A percentile compares a stretch with the other conserved stretches of the same genome.
These are phyloP conservation scores for Zychaea mexicana DNA, from an alignment of 371 early-diverging fungal genomes.

Conservation along the genomic window DNA sequence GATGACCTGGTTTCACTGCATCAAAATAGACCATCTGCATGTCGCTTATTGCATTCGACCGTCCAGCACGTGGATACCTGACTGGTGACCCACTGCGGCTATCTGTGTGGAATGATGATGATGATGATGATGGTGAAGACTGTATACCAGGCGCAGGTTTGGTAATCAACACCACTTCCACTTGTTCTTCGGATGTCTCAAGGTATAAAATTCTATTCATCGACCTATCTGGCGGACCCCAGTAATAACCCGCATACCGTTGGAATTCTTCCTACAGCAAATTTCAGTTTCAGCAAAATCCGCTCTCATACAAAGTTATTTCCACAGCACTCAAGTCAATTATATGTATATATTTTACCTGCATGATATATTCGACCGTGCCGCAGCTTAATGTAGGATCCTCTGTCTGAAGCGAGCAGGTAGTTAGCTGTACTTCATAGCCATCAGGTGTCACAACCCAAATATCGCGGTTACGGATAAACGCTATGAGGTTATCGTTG, in stretches of 20 bases:
- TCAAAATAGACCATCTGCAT: slow-evolving; percentile 64
- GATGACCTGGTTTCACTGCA: not conserved
- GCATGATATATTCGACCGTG: slow-evolving; percentile 77
- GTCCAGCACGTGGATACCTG: slow-evolving; percentile 70
- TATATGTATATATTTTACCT: slow-evolving; percentile 30
- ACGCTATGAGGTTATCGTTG: slow-evolving; percentile 54
- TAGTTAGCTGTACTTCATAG: slow-evolving; percentile 65
- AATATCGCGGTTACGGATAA: slow-evolving; percentile 65
- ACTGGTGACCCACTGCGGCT: slow-evolving; percentile 15
- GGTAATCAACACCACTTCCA: slow-evolving; percentile 58
- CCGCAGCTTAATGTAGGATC: slow-evolving; percentile 57
- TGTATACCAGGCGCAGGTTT: slow-evolving; percentile 26
- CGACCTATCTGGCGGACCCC: slow-evolving; percentile 44
- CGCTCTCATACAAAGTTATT: too few species aligned
- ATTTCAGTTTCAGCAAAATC: not conserved
- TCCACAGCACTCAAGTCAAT: not conserved
- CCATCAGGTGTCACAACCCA: slow-evolving; percentile 66
- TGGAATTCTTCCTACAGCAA: slow-evolving; percentile 69
- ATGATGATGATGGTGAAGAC: not conserved
- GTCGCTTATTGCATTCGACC: slow-evolving; percentile 61
- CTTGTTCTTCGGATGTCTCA: slow-evolving; percentile 64
- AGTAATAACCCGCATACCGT: slow-evolving; percentile 70
- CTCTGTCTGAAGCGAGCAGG: slow-evolving; percentile 39
- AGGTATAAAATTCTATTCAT: slow-evolving; percentile 61
- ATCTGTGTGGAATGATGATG: not conserved